Evolutionary conservation across 225 moss, liverwort and hornwort genomes (phyloP).

Genomic region (Anthoceros angustus): DNA sequence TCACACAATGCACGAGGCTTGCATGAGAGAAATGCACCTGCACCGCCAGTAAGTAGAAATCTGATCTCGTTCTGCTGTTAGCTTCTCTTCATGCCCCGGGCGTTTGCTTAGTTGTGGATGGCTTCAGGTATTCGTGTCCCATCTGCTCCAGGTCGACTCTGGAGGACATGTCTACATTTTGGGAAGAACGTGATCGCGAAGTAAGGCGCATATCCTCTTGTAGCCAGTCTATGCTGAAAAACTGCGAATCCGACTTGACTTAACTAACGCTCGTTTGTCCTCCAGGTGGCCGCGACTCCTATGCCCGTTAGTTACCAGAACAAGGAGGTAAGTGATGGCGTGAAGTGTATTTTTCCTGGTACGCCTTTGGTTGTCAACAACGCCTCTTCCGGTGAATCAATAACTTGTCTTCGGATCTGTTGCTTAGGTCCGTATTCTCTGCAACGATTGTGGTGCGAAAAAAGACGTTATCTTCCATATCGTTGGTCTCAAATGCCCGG

Average conservation of each 20-base stretch:
- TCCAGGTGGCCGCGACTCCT: conserved; percentile 34
- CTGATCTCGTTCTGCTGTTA: too few relatives aligned
- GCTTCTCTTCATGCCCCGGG: too few relatives aligned
- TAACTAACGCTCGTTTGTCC: not conserved
- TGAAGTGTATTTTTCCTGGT: not conserved
- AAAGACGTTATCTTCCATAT: conserved; percentile 58
- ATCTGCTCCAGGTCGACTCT: conserved; percentile 65
- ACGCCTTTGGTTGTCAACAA: too few relatives aligned
- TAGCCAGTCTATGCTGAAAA: not conserved
- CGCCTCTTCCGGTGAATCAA: too few relatives aligned
- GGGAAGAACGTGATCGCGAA: conserved; percentile 64
- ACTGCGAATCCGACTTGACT: not conserved
- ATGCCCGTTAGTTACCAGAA: conserved; percentile 82
- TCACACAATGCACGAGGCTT: conserved; percentile 80
- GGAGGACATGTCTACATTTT: conserved; percentile 49
- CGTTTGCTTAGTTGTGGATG: not conserved
- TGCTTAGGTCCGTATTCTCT: conserved; percentile 82
- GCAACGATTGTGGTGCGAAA: conserved; percentile 71
- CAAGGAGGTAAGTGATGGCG: conserved; percentile 31
- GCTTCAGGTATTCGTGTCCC: conserved; percentile 50
- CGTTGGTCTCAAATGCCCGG: conserved; percentile 61
- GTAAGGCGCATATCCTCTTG: not conserved
- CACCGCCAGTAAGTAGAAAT: conserved; percentile 49
- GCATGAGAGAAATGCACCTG: conserved; percentile 76
- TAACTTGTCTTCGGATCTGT: too few relatives aligned